Evolutionary conservation across 2,329 filamentous ascomycete species (phyloP), one percentile per base, ranked within the genome.

Genomic region (Penicillium sp.): DNA sequence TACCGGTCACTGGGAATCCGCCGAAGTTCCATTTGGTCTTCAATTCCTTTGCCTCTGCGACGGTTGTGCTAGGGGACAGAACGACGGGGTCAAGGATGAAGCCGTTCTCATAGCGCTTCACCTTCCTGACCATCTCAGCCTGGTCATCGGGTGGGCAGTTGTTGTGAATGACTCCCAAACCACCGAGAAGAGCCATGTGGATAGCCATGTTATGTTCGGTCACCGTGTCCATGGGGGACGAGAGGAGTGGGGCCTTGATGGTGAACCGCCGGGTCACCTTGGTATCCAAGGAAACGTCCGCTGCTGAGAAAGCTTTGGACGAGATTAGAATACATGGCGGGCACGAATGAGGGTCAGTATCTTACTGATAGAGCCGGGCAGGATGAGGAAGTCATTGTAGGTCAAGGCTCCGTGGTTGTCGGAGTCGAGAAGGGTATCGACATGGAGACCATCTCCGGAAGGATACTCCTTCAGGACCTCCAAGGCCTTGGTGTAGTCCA

Each of bases 151-250:
- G 85, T n/a, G 92, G 93, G 84, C 94, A 99, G 82, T 99, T 99
- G 85, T 99, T 94, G 82, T 99, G 94, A 65, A 99, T 96, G 66
- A 99, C 92, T 79, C 94, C 80, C 4, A 82, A 70, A 52, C 80
- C 80, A 65, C 80, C 79, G 40, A 81, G 75, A 45, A 82, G 74
- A 36, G 79, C 79, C 74, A 82, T 96, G 79, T 97, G 90, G 67
- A 99, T 97, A 62, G 94, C 95, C 95, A 99, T 99, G 75, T 96
- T 93, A 79, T 96, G 90, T 81, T 99, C 94, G 41, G 95, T 99
- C 73, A 99, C 94, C 8, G 94, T 99, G 80, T 99, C 94, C 94
- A 99, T 99, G 69, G 95, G 94, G 36, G 94, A 97, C 44, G 94
- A 99, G 62, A 97, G 85, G 70, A 99, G 92, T 56, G 94, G 94